Percentiles rank a stretch among this genome's conserved stretches.
Conservation (phyloP, 768 basidiomycete species). For the Saitozyma sp. region DNA sequence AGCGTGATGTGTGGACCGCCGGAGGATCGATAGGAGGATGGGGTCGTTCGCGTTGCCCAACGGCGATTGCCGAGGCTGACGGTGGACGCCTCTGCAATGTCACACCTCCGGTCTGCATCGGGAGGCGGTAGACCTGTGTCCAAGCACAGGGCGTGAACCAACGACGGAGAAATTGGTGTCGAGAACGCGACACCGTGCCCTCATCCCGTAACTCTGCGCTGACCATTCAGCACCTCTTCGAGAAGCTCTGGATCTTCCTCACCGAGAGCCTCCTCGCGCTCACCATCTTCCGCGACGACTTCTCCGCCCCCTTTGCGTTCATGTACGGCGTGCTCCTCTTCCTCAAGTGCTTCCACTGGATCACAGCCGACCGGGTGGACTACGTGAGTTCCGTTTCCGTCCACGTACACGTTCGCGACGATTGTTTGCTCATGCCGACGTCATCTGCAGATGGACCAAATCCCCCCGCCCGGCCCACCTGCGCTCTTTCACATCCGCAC, state of each 20-base stretch:
- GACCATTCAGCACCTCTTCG: conserved; percentile 78
- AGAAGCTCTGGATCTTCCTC: conserved; percentile 94
- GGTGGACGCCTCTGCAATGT: no score
- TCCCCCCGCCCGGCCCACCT: conserved; percentile 80
- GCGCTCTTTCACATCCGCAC: conserved; percentile 83
- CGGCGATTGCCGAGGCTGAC: no score
- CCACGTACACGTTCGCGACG: not conserved
- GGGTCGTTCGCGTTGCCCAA: no score
- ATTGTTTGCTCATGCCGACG: conserved; percentile 12
- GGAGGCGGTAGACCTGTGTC: no score
- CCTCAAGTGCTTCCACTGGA: conserved; percentile 97
- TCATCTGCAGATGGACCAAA: conserved; percentile 86
- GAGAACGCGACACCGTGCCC: no score
- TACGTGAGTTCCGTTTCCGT: conserved; percentile 64
- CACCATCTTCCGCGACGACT: conserved; percentile 78
- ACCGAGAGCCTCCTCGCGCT: conserved; percentile 94
- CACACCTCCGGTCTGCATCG: no score
- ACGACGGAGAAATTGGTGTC: no score
- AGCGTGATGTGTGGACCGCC: no score
- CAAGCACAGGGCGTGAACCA: no score
- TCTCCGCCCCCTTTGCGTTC: conserved; percentile 64
- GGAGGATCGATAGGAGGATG: no score
- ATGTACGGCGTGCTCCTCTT: conserved; percentile 95
- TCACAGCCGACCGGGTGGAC: conserved; percentile 91
- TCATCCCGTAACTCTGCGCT: no score